Conservation (phyloP, 2,329 filamentous ascomycete species). For the Alternaria arbusti region DNA sequence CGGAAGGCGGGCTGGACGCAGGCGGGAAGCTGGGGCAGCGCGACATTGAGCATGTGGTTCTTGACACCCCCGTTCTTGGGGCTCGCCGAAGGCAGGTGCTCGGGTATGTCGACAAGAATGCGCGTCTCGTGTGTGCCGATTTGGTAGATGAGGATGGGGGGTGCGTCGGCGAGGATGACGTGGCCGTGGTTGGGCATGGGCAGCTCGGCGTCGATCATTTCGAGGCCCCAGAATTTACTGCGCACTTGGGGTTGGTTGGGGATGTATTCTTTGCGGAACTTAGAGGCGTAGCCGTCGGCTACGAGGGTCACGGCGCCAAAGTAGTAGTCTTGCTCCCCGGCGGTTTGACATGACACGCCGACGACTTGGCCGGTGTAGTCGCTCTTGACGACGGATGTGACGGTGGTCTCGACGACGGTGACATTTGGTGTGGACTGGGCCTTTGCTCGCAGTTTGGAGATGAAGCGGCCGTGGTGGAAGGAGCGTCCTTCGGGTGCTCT, state of each 20-base stretch:
- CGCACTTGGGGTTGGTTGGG: conserved; percentile 70
- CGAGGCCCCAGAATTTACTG: conserved; percentile 91
- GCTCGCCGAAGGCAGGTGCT: conserved; percentile 74
- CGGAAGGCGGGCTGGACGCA: conserved; percentile 75
- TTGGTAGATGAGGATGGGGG: conserved; percentile 91
- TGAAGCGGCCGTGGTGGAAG: conserved; percentile 96
- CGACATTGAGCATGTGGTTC: conserved; percentile 78
- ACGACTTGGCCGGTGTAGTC: conserved; percentile 74
- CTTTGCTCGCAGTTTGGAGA: conserved; percentile 77
- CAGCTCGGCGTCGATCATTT: conserved; percentile 85
- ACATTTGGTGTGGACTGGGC: conserved; percentile 81
- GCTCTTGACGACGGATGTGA: conserved; percentile 74
- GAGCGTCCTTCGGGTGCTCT: conserved; percentile 70
- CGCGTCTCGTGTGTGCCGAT: conserved; percentile 95
- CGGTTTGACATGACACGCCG: conserved; percentile 78
- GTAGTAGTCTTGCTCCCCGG: conserved; percentile 71
- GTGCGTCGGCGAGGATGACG: conserved; percentile 79
- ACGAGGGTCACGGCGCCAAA: conserved; percentile 89
- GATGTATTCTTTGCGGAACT: conserved; percentile 84
- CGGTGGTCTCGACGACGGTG: conserved; percentile 89
- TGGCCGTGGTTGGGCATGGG: conserved; percentile 80
- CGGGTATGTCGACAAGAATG: conserved; percentile 85
- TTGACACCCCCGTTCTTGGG: conserved; percentile 81
- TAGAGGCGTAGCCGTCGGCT: conserved; percentile 90
- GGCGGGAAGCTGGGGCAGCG: conserved; percentile 78